Percentiles rank a stretch among this genome's conserved stretches.
Conservation (phyloP, 257 asterid genomes). For the Pogostemon cablin region DNA sequence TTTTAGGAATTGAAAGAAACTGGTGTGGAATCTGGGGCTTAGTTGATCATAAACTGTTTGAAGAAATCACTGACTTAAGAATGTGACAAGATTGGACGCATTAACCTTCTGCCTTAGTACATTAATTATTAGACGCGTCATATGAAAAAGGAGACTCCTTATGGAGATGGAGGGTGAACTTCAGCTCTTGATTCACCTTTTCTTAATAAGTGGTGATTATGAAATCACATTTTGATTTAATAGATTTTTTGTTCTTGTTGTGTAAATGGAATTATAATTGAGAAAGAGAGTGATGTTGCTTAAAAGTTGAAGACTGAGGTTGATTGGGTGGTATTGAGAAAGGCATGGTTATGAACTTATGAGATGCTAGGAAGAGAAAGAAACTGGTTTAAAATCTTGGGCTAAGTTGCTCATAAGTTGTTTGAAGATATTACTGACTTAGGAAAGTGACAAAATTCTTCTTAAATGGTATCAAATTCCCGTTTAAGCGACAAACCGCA, state of each 20-base stretch:
- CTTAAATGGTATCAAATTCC: neutral
- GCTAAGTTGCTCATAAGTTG: constrained; percentile 36
- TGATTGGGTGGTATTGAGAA: neutral
- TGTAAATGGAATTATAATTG: too few species aligned
- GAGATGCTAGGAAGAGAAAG: neutral
- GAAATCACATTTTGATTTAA: too few species aligned
- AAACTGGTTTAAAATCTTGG: neutral
- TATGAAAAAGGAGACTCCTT: neutral
- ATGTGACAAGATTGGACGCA: neutral
- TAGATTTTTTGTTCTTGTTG: too few species aligned
- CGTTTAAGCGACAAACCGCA: constrained; percentile 15
- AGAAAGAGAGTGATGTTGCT: neutral
- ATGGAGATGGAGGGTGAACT: neutral
- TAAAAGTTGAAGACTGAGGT: neutral
- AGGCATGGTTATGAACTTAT: neutral
- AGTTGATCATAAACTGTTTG: constrained; percentile 42
- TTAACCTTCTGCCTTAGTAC: too few species aligned
- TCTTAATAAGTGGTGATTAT: too few species aligned
- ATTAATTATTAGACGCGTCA: too few species aligned
- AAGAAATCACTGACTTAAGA: constrained; percentile 36
- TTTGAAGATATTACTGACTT: constrained; percentile 40
- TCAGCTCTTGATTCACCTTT: too few species aligned
- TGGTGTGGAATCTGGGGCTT: neutral
- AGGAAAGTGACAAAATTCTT: neutral
- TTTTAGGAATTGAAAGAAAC: neutral